These are phyloP conservation scores for Magnolia officinalis DNA, from an alignment of 164 flowering plant species.

Conservation along the genomic window DNA sequence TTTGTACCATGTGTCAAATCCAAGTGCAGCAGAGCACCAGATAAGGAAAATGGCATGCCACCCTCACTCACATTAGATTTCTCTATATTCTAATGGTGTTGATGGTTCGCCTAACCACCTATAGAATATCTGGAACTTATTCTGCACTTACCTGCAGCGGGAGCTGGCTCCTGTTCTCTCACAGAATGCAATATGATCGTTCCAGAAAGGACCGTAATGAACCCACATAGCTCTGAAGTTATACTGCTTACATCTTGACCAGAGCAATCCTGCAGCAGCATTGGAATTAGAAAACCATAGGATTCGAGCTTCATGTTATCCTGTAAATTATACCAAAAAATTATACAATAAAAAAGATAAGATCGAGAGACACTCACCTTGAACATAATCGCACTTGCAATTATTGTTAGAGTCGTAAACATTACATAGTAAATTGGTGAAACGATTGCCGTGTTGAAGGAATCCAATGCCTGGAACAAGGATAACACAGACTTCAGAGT, in stretches of 20 bases:
- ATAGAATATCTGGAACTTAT: not conserved
- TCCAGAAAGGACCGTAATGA: constrained; percentile 79
- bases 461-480: constrained; percentile 71
- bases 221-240: constrained; percentile 88
- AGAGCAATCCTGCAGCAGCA: constrained; percentile 63
- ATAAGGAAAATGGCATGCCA: not conserved
- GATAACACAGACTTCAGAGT: not conserved
- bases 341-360: not conserved
- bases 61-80: not conserved
- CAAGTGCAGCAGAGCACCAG: not conserved
- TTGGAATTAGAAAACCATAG: not conserved
- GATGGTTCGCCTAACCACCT: not conserved
- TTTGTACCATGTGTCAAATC: not conserved
- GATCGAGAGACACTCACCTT: constrained; percentile 45
- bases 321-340: not conserved
- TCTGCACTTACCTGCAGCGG: constrained; percentile 41
- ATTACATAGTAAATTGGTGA: constrained; percentile 89
- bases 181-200: constrained; percentile 78
- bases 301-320: not conserved
- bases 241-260: constrained; percentile 73
- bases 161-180: constrained; percentile 58
- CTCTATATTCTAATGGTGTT: not conserved
- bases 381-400: constrained; percentile 86
- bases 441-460: constrained; percentile 87
- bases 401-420: constrained; percentile 83